Percentiles rank a stretch among this genome's conserved stretches.
These are phyloP conservation scores for Plasmodiophora brassicae DNA, from an alignment of 208 protist species.

Conservation along the genomic window DNA sequence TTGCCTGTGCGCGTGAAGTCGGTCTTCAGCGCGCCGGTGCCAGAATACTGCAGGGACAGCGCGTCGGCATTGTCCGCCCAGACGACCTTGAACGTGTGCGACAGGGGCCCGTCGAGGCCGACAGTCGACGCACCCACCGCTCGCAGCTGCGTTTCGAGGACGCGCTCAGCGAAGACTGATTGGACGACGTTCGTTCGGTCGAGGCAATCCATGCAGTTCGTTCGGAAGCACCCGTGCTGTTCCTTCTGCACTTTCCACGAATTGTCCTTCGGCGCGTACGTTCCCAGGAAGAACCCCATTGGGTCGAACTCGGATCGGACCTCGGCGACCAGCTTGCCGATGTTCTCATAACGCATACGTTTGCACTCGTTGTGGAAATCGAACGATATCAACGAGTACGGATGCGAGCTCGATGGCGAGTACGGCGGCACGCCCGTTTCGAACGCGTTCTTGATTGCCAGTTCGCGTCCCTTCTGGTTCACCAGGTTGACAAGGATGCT, in stretches of 20 bases:
- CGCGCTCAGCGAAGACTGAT: neutral
- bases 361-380: constrained; percentile 48
- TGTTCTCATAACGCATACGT: constrained; percentile 42
- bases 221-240: constrained; percentile 41
- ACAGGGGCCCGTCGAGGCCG: neutral
- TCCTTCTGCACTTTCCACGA: neutral
- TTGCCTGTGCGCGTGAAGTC: constrained; percentile 52
- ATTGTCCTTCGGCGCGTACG: neutral
- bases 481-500: constrained; percentile 26
- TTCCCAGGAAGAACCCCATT: constrained; percentile 1
- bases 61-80: constrained; percentile 50
- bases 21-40: constrained; percentile 46
- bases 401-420: neutral
- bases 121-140: neutral
- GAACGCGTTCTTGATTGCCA: neutral
- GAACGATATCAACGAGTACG: constrained; percentile 1
- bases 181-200: constrained; percentile 50
- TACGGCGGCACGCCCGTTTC: neutral
- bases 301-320: neutral
- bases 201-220: constrained; percentile 52
- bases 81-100: neutral
- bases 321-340: constrained; percentile 6
- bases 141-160: constrained; percentile 24
- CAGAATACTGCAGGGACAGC: constrained; percentile 27
- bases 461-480: constrained; percentile 36